Percentiles rank a stretch among this genome's conserved stretches.
Conservation (phyloP, 2,329 filamentous ascomycete genomes). For the Iodosphaeria phyllophila region DNA sequence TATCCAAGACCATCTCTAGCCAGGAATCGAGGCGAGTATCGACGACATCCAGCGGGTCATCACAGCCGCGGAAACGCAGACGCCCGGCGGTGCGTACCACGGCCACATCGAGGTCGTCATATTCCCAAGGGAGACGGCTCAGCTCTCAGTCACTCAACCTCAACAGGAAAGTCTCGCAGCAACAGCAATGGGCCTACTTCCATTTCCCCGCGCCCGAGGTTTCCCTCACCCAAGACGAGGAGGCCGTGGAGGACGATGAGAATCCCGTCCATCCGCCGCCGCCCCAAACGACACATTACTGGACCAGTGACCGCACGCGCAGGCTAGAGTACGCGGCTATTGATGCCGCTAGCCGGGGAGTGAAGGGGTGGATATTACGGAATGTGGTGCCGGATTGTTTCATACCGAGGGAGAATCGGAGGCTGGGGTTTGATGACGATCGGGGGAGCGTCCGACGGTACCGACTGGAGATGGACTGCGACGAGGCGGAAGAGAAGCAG, state of each 20-base stretch:
- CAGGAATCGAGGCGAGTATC: slow-evolving; percentile 12
- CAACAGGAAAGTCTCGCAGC: slow-evolving; percentile 9
- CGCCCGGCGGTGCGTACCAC: slow-evolving; percentile 20
- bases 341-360: slow-evolving; percentile 38
- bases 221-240: slow-evolving; percentile 4
- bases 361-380: slow-evolving; percentile 39
- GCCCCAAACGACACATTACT: slow-evolving; percentile 44
- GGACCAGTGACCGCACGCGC: slow-evolving; percentile 44
- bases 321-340: slow-evolving; percentile 48
- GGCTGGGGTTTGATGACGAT: slow-evolving; percentile 41
- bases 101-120: slow-evolving; percentile 2
- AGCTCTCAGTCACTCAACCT: slow-evolving; percentile 10
- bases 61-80: slow-evolving; percentile 15
- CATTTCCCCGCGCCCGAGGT: slow-evolving; percentile 28
- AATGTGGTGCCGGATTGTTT: slow-evolving; percentile 43
- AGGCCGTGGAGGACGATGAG: slow-evolving; percentile 5
- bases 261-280: slow-evolving; percentile 22
- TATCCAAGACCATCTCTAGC: slow-evolving; percentile 17
- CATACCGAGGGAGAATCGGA: slow-evolving; percentile 25
- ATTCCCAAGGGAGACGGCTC: slow-evolving; percentile 2
- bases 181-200: slow-evolving; percentile 22
- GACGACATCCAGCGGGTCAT: slow-evolving; percentile 11
- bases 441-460: slow-evolving; percentile 44
- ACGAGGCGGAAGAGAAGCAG: slow-evolving; percentile 9
- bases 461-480: slow-evolving; percentile 35